Base-by-base conservation (phyloP, 176 grass and related monocot species). In the Luzula sylvatica region DNA sequence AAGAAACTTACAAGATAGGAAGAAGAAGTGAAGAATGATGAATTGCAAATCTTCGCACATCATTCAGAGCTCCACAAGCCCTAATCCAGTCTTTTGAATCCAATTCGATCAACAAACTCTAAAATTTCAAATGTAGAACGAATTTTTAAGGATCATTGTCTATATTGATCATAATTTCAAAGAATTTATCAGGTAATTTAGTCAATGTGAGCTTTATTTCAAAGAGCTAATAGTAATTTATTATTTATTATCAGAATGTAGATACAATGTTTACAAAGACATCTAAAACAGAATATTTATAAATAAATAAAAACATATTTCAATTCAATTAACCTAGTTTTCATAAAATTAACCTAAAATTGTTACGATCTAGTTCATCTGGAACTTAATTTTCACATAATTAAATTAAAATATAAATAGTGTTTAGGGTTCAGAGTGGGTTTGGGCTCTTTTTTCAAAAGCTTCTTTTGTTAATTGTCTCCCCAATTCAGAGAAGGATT, bases 61-160 rank as follows among this genome's bases (percentile, higher is more conserved):
- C 78, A 57, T 98, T 98, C 55, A 98, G 72, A n/a, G 75, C 72
- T 30, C 73, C 81, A 67, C 93, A 98, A 25, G 11, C 65, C 28
- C 17, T 71, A n/a, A 87, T 0, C 93, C 93, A 98, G 58, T 98
- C 93, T 69, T 83, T 92, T 16, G 75, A 98, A 23, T 76, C 82
- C 42, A 98, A 46, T 21, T 67, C 72, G 17, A 55, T 79, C 32
- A 92, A 45, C 60, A 98, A 68, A 8, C 56, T 57, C 77, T 80
- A 27, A 45, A 65, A 30, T 53, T 3, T 12, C 16, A 46, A 24
- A 25, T 7, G 54, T 8, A 44, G 53, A 8, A 49, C 3, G 19
- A 55, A 20, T 1, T 35, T 35, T 35, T 35, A 35, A 35, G 30
- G 9, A 35, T 32, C 9, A 35, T 35, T 4, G 5, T 7, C 7